phyloP scores from a whole-genome alignment of 352 stramenopile species.

The Pythium apleroticum region DNA sequence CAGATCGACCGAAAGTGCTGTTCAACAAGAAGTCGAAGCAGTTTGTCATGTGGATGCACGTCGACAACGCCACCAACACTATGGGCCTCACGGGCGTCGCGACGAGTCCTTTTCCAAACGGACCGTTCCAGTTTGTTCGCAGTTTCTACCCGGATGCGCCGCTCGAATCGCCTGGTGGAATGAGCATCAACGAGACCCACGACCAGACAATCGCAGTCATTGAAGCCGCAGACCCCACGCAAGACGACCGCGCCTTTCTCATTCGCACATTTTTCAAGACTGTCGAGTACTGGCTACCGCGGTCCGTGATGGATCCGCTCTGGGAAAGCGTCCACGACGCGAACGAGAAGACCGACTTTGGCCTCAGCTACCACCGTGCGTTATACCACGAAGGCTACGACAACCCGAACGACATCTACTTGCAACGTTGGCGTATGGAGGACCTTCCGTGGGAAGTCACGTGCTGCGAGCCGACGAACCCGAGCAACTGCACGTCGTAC shows the following conservation, averaged over 20 bases:
- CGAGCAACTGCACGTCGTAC: slow-evolving; percentile 51
- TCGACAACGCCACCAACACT: slow-evolving; percentile 86
- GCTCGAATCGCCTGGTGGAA: slow-evolving; percentile 63
- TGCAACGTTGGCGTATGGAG: slow-evolving; percentile 95
- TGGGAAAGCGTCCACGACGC: slow-evolving; percentile 95
- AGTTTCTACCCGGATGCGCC: slow-evolving; percentile 94
- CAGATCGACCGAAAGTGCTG: slow-evolving; percentile 91
- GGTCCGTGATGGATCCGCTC: slow-evolving; percentile 95
- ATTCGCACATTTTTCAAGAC: slow-evolving; percentile 95
- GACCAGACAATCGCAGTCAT: slow-evolving; percentile 90
- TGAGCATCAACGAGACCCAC: slow-evolving; percentile 92
- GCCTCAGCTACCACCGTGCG: slow-evolving; percentile 95
- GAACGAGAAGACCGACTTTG: slow-evolving; percentile 82
- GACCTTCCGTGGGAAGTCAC: slow-evolving; percentile 91
- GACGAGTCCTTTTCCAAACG: slow-evolving; percentile 86
- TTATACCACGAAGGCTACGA: slow-evolving; percentile 95
- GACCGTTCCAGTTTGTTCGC: slow-evolving; percentile 89
- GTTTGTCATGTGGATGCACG: slow-evolving; percentile 97
- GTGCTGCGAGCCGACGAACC: slow-evolving; percentile 76
- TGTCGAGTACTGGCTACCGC: slow-evolving; percentile 93
- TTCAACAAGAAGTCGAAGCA: slow-evolving; percentile 83
- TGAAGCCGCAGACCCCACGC: slow-evolving; percentile 7
- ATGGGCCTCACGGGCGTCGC: slow-evolving; percentile 92
- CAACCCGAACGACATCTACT: slow-evolving; percentile 96
- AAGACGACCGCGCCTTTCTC: slow-evolving; percentile 74